Evolutionary conservation across 1,284 basidiomycete species (phyloP).

Genomic region (Marasmius sp.): DNA sequence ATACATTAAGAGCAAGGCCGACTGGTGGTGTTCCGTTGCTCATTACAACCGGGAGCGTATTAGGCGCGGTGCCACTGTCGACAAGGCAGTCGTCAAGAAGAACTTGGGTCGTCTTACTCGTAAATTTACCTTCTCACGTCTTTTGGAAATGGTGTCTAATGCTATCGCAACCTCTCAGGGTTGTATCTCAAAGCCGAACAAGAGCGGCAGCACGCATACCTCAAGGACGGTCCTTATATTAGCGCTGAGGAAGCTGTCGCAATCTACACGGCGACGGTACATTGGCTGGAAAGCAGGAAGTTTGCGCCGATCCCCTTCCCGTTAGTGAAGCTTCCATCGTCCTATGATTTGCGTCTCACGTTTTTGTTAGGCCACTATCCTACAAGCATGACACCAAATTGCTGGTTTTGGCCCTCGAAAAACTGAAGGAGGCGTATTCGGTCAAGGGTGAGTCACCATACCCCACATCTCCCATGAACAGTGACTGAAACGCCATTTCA

Average conservation of each 20-base stretch:
- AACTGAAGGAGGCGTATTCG: slow-evolving; percentile 97
- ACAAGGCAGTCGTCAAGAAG: slow-evolving; percentile 98
- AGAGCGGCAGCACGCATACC: slow-evolving; percentile 94
- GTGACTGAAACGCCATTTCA: slow-evolving; percentile 9
- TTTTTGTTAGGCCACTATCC: slow-evolving; percentile 69
- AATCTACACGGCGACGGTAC: slow-evolving; percentile 95
- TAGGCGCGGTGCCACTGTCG: slow-evolving; percentile 95
- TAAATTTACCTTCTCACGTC: slow-evolving; percentile 27
- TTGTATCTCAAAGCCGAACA: slow-evolving; percentile 97
- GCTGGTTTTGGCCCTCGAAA: slow-evolving; percentile 91
- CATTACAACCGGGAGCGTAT: slow-evolving; percentile 96
- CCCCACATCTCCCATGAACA: slow-evolving; percentile 6
- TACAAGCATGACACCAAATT: slow-evolving; percentile 99
- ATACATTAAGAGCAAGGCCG: slow-evolving; percentile 99
- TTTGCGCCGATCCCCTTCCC: slow-evolving; percentile 98
- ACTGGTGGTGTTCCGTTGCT: slow-evolving; percentile 98
- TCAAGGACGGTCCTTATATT: slow-evolving; percentile 97
- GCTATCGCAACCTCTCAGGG: slow-evolving; percentile 35
- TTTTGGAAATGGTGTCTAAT: not conserved
- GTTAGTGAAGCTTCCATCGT: slow-evolving; percentile 35
- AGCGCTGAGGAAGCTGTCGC: slow-evolving; percentile 97
- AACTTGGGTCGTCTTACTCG: slow-evolving; percentile 90
- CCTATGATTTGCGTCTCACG: slow-evolving; percentile 1
- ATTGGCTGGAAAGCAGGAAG: slow-evolving; percentile 96
- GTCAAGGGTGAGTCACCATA: slow-evolving; percentile 68